A percentile compares a stretch with the other conserved stretches of the same genome.
These are phyloP conservation scores for Prunus fruticosa DNA, from an alignment of 306 rosid genomes.

Conservation along the genomic window DNA sequence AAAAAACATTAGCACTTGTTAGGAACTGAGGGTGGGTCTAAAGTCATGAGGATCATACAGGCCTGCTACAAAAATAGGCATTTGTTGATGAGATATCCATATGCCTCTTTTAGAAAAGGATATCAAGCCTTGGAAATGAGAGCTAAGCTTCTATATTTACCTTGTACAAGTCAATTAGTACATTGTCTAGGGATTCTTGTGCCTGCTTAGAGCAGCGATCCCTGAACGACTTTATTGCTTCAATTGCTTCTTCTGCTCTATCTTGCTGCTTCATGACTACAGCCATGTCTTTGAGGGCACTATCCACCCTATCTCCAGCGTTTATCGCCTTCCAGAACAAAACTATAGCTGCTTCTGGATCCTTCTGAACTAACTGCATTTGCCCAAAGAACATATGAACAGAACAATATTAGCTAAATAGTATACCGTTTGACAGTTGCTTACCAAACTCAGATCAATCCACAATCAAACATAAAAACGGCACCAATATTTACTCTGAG, in stretches of 20 bases:
- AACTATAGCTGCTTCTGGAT: conserved; percentile 77
- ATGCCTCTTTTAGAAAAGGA: too few relatives aligned
- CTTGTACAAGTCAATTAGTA: conserved; percentile 88
- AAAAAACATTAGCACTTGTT: neutral
- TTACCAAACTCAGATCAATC: neutral
- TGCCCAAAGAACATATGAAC: neutral
- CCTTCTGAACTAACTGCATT: conserved; percentile 68
- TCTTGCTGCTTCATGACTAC: conserved; percentile 88
- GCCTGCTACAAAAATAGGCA: neutral
- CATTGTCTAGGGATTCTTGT: conserved; percentile 89
- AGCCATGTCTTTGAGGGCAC: conserved; percentile 94
- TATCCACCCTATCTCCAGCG: conserved; percentile 80
- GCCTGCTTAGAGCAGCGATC: conserved; percentile 75
- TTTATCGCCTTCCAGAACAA: conserved; percentile 89
- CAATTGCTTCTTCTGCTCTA: conserved; percentile 84
- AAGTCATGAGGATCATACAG: neutral
- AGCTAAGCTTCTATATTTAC: conserved; percentile 27
- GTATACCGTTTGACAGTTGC: neutral
- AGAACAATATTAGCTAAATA: neutral
- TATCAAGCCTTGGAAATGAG: neutral
- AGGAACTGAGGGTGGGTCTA: neutral
- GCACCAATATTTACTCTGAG: neutral
- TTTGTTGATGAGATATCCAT: neutral
- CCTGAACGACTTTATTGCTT: conserved; percentile 76
- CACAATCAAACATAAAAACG: neutral